Base-by-base conservation (phyloP, 345 rosid genomes). In the Punica granatum region DNA sequence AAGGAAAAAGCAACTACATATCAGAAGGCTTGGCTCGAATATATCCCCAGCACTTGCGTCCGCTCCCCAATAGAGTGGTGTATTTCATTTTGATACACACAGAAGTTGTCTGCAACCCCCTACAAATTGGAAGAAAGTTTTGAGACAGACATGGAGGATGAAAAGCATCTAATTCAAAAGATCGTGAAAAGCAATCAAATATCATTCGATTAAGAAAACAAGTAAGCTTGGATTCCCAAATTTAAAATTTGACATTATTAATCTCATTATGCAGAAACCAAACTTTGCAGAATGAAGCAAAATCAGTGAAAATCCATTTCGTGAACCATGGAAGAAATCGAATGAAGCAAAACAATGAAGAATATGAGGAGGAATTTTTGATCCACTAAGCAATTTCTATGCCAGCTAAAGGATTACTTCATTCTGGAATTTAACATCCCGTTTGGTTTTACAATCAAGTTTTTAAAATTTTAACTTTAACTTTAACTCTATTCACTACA, bases 1-100 rank as follows among this genome's bases (percentile, higher is more conserved):
- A n/a, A n/a, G n/a, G n/a, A n/a, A n/a, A n/a, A n/a, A 4, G 83
- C 80, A 41, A 83, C 86, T 6, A 82, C 86, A 73, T 82, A 83
- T 69, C 79, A 80, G n/a, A n/a, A n/a, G n/a, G n/a, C n/a, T n/a
- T n/a, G n/a, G n/a, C n/a, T n/a, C n/a, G n/a, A n/a, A n/a, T n/a
- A n/a, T n/a, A n/a, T n/a, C n/a, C n/a, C n/a, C 72, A 80, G 66
- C 8, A 79, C 86, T 64, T 82, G 84, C 25, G 86, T 80, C 23
- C 77, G 76, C 70, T 82, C 86, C 11, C 84, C 80, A 0, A 64
- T 82, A 39, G 82, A 69, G 56, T 82, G 86, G 69, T 79, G 83
- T 46, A 82, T 77, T 72, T 82, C 86, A 53, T 82, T 82, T 44
- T 82, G 60, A 56, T 80, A 82, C 32, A 82, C 84, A 65, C 86